Evolutionary conservation across 345 rosid genomes (phyloP), one percentile per base, ranked within the genome.

Genomic region (Turnera subulata): DNA sequence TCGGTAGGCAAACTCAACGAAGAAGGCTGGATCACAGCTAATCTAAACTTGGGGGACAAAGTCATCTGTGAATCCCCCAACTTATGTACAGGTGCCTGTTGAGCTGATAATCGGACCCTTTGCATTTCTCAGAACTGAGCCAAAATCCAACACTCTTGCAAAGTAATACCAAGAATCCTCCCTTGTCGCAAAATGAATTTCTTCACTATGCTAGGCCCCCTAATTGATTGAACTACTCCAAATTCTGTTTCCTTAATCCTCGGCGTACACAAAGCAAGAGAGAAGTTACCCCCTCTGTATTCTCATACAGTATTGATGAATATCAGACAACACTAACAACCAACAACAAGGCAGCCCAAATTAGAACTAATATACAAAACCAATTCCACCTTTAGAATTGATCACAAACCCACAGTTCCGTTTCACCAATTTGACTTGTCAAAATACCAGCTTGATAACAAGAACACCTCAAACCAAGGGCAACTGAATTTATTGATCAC

Each of bases 11-110:
- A 68, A 58, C 71, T 73, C 13, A 82, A 72, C 64, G 85, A 65
- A 9, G 89, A 74, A 12, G 96, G 78, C 23, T 72, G 87, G 21
- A 73, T 62, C 58, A 68, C 72, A 18, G 86, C 89, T 75, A 91
- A 74, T 55, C 89, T 74, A 69, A 91, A 91, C 51, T 79, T 88
- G 5, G 96, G 91, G 63, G 93, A 85, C 59, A 85, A 66, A 22
- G 89, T 79, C 83, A 91, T 85, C 59, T 88, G 91, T 29, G 97
- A 79, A 69, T 88, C 96, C 68, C 96, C 97, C 26, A 88, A 80
- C 76, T 80, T 91, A 45, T 82, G 89, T n/a, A 91, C 94, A 38
- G 85, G 94, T 44, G 78, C 72, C 66, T 84, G 85, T 57, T 81
- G 84, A 9, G 97, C 79, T 0, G 94, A 91, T 43, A 91, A 71